Evolutionary conservation across 1,139 yeast species (phyloP), one percentile per base, ranked within the genome.

Genomic region (Magnusiomyces sp.): DNA sequence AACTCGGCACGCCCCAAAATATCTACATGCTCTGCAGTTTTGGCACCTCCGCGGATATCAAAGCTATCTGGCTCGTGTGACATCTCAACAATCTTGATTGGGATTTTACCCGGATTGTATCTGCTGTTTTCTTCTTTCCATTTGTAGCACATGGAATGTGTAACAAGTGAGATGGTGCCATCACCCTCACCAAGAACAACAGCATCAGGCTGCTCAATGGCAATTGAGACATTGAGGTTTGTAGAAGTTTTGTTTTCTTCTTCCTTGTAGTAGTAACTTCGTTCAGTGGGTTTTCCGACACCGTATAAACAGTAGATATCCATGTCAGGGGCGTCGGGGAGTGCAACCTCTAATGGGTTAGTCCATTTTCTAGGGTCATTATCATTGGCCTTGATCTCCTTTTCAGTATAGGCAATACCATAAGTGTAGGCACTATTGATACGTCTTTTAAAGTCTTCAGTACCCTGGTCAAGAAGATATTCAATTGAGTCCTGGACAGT

Each of bases 11-110:
- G 81, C 1, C 98, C 98, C 46, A 92, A 72, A 51, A 92, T 89
- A 65, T 94, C 98, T 23, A 92, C 98, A 66, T 92, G 98, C 61
- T 92, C 98, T 0, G 98, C 97, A 1, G 97, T 92, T 63, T 86
- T 86, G 20, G 97, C 95, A 3, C 98, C 98, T 19, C 98, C 98
- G 58, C 98, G 77, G 47, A 92, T 84, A 69, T 94, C 98, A 62
- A 84, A 88, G 58, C 87, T 72, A 62, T 87, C 95, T 0, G 98
- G 98, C 62, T 89, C 95, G 62, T 92, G 96, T 59, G 79, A 77
- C 71, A 92, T 84, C 65, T 92, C 98, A 7, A 92, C 96, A 43
- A 89, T 74, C 31, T 80, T 88, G 27, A 90, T 94, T 20, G 73
- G 62, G 2, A 80, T 69, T 29, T 77, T 75, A 1, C 85, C 95